A percentile compares a stretch with the other conserved stretches of the same genome.
Evolutionary conservation across 2,329 filamentous ascomycete genomes (phyloP).

Genomic region (Rasamsonia emersonii): DNA sequence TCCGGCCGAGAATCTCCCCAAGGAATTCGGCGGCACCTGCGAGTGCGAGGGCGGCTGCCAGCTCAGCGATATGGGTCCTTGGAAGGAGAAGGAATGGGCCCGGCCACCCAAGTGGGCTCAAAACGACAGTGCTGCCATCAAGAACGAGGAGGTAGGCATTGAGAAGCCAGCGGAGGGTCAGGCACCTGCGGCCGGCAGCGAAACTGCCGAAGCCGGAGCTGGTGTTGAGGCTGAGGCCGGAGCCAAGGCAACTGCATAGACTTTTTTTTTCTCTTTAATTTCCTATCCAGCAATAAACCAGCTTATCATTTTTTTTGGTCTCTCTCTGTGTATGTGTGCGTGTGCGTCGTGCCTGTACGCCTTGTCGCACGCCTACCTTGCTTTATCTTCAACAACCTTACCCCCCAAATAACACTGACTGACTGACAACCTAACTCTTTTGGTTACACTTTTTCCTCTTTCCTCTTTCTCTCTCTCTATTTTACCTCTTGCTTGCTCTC

Average conservation of each 20-base stretch:
- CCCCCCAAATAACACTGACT: no score
- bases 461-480: slow-evolving; percentile 2
- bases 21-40: slow-evolving; percentile 75
- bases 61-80: slow-evolving; percentile 84
- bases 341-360: no score
- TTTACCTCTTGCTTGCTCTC: slow-evolving; percentile 1
- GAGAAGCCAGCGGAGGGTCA: background rate
- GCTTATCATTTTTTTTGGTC: no score
- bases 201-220: no score
- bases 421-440: no score
- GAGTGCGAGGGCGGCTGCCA: slow-evolving; percentile 73
- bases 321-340: no score
- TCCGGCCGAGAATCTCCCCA: slow-evolving; percentile 80
- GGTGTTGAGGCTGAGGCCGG: slow-evolving; percentile 18
- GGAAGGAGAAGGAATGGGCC: slow-evolving; percentile 48
- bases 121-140: slow-evolving; percentile 21
- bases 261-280: no score
- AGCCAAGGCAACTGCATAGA: slow-evolving; percentile 22
- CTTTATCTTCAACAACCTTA: no score
- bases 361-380: no score
- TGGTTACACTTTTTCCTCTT: slow-evolving; percentile 6
- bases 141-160: background rate
- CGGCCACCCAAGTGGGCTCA: slow-evolving; percentile 36
- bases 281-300: no score
- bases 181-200: no score